Evolutionary conservation across 2,329 filamentous ascomycete species (phyloP).

Genomic region (Neonectria sp.): DNA sequence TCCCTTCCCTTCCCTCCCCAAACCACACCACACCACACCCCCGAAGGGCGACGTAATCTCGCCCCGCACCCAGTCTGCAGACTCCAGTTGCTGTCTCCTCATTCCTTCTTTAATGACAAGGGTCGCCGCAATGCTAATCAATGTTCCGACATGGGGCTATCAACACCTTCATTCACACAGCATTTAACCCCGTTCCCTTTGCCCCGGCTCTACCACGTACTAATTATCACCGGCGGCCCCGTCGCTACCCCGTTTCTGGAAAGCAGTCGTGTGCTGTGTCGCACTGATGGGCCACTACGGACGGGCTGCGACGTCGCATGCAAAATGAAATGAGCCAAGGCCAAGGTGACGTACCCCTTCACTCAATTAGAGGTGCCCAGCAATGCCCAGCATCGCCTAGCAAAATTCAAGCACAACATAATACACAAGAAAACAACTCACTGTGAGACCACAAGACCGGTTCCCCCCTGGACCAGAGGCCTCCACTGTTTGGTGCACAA

Average conservation of each 20-base stretch:
- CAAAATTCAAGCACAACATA: not conserved
- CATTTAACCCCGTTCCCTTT: not conserved
- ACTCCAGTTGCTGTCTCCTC: not conserved
- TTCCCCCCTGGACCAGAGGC: not conserved
- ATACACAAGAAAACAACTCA: not conserved
- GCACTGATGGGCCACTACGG: not conserved
- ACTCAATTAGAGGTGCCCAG: not conserved
- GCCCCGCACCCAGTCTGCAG: not conserved
- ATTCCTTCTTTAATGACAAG: not conserved
- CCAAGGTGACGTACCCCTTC: slow-evolving; percentile 2
- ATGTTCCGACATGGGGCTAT: not conserved
- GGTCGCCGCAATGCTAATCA: not conserved
- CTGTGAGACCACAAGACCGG: not conserved
- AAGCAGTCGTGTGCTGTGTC: slow-evolving; percentile 22
- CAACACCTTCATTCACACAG: no score
- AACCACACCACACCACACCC: not conserved
- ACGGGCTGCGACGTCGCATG: slow-evolving; percentile 16
- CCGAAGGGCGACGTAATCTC: not conserved
- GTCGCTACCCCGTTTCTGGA: slow-evolving; percentile 1
- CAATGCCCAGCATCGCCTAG: not conserved
- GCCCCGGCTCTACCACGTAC: not conserved
- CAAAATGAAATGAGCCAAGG: slow-evolving; percentile 19
- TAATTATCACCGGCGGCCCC: not conserved
- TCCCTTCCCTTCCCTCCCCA: no score
- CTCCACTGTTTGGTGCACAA: not conserved